phyloP scores from a whole-genome alignment of 2,329 filamentous ascomycete species.

The Sporothrix brunneoviolacea region DNA sequence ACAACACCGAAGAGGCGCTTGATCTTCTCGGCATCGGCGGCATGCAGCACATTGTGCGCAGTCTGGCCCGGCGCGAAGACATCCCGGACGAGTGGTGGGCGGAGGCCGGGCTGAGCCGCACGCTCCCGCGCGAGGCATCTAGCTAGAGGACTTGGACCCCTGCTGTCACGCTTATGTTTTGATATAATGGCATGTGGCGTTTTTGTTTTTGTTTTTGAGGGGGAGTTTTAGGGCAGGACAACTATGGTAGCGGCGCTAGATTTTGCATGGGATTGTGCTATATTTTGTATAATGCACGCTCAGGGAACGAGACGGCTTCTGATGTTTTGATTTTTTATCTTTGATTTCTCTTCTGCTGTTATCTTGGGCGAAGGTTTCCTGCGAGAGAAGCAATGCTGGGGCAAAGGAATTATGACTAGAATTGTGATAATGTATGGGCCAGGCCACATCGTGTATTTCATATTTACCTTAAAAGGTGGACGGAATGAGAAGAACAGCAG shows the following conservation, averaged over 20 bases:
- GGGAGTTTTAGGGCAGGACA: too few species aligned
- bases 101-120: slow-evolving; percentile 59
- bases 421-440: too few species aligned
- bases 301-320: neutral
- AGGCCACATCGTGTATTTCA: too few species aligned
- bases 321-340: neutral
- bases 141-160: neutral
- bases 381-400: too few species aligned
- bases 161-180: too few species aligned
- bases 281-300: too few species aligned
- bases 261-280: too few species aligned
- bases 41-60: slow-evolving; percentile 66
- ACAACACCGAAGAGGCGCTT: slow-evolving; percentile 23
- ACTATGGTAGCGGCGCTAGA: too few species aligned
- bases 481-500: neutral
- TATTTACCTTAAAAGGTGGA: neutral
- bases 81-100: slow-evolving; percentile 82
- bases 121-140: slow-evolving; percentile 37
- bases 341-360: neutral
- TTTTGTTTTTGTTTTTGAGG: neutral
- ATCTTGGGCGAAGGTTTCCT: too few species aligned
- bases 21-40: slow-evolving; percentile 42
- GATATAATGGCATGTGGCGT: neutral
- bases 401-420: too few species aligned
- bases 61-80: slow-evolving; percentile 63